phyloP scores from a whole-genome alignment of 495 filamentous ascomycete genomes.

The Ascobolus immersus region DNA sequence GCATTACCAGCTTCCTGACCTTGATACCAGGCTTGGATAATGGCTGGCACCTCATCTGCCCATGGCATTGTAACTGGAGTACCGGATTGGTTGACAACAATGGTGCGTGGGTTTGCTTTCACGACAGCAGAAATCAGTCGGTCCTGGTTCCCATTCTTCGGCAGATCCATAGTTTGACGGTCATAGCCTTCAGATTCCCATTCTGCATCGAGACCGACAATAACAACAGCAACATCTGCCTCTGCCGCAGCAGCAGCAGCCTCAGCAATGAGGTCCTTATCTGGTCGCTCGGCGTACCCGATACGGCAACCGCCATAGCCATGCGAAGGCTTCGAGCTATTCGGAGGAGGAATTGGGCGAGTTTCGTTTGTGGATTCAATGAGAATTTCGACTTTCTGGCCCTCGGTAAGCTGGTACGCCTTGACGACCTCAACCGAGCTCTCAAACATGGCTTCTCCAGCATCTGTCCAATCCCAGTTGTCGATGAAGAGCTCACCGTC shows the following conservation, averaged over 20 bases:
- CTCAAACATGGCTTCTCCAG: slow-evolving; percentile 37
- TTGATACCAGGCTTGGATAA: slow-evolving; percentile 55
- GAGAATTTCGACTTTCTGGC: slow-evolving; percentile 23
- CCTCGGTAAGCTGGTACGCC: slow-evolving; percentile 26
- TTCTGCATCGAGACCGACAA: slow-evolving; percentile 57
- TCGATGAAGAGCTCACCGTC: slow-evolving; percentile 47
- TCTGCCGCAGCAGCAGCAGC: slow-evolving; percentile 41
- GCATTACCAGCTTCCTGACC: slow-evolving; percentile 40
- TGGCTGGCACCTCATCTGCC: slow-evolving; percentile 37
- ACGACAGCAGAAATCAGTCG: slow-evolving; percentile 44
- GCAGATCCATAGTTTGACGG: slow-evolving; percentile 59
- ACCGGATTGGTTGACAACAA: slow-evolving; percentile 63
- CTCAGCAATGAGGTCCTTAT: slow-evolving; percentile 42
- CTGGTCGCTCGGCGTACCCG: slow-evolving; percentile 42
- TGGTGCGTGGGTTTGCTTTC: slow-evolving; percentile 42
- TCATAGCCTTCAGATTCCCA: slow-evolving; percentile 82
- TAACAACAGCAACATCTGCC: slow-evolving; percentile 51
- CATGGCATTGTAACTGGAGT: slow-evolving; percentile 73
- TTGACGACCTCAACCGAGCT: slow-evolving; percentile 30
- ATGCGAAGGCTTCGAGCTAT: slow-evolving; percentile 26
- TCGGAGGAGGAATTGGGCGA: slow-evolving; percentile 27
- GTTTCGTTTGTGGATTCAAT: slow-evolving; percentile 37
- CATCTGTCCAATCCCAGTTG: slow-evolving; percentile 43
- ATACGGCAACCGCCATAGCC: slow-evolving; percentile 52
- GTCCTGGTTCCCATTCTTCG: slow-evolving; percentile 42